Percentiles rank a stretch among this genome's conserved stretches.
Evolutionary conservation across 805 yeast species (phyloP).

Genomic region (Wickerhamiella vanderwaltii): DNA sequence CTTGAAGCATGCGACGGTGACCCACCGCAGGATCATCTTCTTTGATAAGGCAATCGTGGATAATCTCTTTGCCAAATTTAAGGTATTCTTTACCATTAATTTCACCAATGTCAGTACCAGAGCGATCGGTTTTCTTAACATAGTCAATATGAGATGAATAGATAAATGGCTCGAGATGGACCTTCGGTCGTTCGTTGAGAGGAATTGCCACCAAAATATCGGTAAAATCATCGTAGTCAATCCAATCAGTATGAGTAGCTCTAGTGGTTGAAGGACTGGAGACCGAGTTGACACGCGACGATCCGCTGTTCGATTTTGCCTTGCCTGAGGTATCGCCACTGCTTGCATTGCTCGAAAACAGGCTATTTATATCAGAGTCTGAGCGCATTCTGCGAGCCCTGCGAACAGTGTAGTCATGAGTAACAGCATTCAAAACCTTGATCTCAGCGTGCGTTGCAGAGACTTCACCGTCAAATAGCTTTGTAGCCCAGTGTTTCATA

Average conservation of each 20-base stretch:
- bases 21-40: slow-evolving; percentile 24
- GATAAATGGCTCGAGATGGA: slow-evolving; percentile 49
- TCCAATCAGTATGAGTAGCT: slow-evolving; percentile 38
- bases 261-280: not conserved
- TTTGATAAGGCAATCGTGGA: slow-evolving; percentile 50
- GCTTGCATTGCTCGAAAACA: slow-evolving; percentile 8
- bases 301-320: slow-evolving; percentile 17
- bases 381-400: slow-evolving; percentile 17
- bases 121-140: slow-evolving; percentile 45
- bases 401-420: slow-evolving; percentile 39
- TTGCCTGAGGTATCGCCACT: slow-evolving; percentile 13
- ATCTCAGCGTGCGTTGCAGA: slow-evolving; percentile 59
- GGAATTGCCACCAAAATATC: slow-evolving; percentile 42
- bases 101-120: slow-evolving; percentile 28
- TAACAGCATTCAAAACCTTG: slow-evolving; percentile 50
- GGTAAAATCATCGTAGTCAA: slow-evolving; percentile 60
- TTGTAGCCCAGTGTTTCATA: slow-evolving; percentile 34
- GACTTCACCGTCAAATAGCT: slow-evolving; percentile 55
- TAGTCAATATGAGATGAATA: slow-evolving; percentile 61
- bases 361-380: slow-evolving; percentile 18
- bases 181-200: slow-evolving; percentile 24
- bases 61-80: slow-evolving; percentile 43
- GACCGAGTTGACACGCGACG: slow-evolving; percentile 16
- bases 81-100: slow-evolving; percentile 21
- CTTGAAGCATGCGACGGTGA: slow-evolving; percentile 22